Base-by-base conservation (phyloP, 1,284 basidiomycete genomes). In the Ustilago loliicola region DNA sequence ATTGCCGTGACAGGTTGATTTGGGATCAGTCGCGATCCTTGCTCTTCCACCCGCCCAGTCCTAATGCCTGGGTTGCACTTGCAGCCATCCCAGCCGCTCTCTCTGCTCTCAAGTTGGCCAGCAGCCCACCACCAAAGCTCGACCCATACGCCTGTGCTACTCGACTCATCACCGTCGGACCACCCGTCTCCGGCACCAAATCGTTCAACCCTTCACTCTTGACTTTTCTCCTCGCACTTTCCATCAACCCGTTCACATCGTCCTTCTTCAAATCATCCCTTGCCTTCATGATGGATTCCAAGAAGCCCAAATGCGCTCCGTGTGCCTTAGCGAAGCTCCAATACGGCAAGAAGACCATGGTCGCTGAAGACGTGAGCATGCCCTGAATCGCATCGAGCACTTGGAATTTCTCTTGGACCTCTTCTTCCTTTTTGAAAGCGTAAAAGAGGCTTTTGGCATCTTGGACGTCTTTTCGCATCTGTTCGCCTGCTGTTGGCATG, bases 301-400 rank as follows among this genome's bases (percentile, higher is more conserved):
- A 92, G 84, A 98, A 99, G 3, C 91, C 89, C 36, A 98, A 89
- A 80, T 96, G 96, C 15, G 96, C 94, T 3, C 97, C 96, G 86
- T 98, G 93, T 19, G 93, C 91, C 83, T 95, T 94, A n/a, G 96
- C 96, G 87, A 99, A 99, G 13, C 91, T 90, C 93, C 94, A 87
- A 81, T 87, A 98, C 25, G 96, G 96, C 70, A 99, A 88, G 88
- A 98, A 98, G 3, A 94, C 92, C 89, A 99, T 92, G 77, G 94
- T 94, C 86, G 94, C 92, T 34, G 93, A 94, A 1, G 96, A 94
- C 67, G 94, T 93, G 34, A 99, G 88, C 86, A 99, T 90, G 6
- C 92, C 90, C 13, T 95, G 89, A 47, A 86, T 80, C 74, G 83
- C 90, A 84, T 98, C 93, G 66, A 99, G 88, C 53, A 99, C 91